Evolutionary conservation across 495 filamentous ascomycete species (phyloP), one percentile per base, ranked within the genome.

Genomic region (Penicillium goetzii): DNA sequence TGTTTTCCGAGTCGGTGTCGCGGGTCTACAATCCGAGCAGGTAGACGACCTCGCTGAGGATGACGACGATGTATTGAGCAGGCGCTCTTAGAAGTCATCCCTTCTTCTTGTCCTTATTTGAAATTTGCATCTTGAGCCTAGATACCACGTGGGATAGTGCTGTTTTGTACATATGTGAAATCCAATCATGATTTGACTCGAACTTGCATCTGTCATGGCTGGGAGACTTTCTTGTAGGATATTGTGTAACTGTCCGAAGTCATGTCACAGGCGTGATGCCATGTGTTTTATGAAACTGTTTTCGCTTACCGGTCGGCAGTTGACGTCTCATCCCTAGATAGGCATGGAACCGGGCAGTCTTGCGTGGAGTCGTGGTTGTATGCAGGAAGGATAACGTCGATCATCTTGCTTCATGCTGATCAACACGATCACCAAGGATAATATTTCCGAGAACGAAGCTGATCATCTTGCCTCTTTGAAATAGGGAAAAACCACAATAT

Each of bases 1-100:
- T 30, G 74, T 86, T 4, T 89, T 89, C 72, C 74, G 74, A 21
- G 84, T 89, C 49, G 82, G 83, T 3, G 68, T 80, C 12, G 68
- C 78, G 32, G 70, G 74, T 38, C 40, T 75, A 8, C 70, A 68
- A 49, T 69, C 73, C 56, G 75, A 70, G 26, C 70, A 73, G 34
- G 74, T 72, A 15, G 76, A 57, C 10, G 38, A 72, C 53, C 56
- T 73, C 21, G 70, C 68, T 30, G 77, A 79, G 45, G 77, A 75
- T 57, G 64, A 76, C 45, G 76, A 71, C 49, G 68, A 80, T 65
- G 47, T 66, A 19, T 49, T 64, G 49, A 73, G 70, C 38, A 63
- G 52, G 14, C 63, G 56, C 57, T 73, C 70, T 21, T 73, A 65
- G 60, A 54, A 14, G 25, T 45, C 14, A 32, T 32, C 8, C 26